Conservation (phyloP, 257 asterid species). For the Cordia subcordata region DNA sequence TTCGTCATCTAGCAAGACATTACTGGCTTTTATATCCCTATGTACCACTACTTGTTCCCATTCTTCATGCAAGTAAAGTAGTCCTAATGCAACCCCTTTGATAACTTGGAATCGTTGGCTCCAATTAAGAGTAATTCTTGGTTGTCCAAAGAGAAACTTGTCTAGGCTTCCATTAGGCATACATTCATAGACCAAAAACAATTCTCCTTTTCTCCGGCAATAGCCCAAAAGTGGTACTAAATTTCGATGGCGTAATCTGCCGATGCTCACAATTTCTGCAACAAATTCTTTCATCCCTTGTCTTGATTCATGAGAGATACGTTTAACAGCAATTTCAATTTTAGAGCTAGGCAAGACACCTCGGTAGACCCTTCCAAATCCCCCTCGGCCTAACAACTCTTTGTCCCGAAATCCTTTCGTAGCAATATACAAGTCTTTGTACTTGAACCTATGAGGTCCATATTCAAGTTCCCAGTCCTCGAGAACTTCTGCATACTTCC, state of each 20-base stretch:
- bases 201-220: constrained; percentile 62
- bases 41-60: constrained; percentile 83
- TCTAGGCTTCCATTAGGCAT: constrained; percentile 71
- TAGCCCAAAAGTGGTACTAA: constrained; percentile 75
- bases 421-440: constrained; percentile 51
- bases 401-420: constrained; percentile 56
- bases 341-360: constrained; percentile 48
- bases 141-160: constrained; percentile 33
- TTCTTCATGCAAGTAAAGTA: constrained; percentile 70
- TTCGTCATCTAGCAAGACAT: constrained; percentile 51
- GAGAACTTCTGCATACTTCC: constrained; percentile 28
- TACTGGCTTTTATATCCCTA: constrained; percentile 71
- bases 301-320: constrained; percentile 40
- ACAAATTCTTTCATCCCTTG: constrained; percentile 75
- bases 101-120: constrained; percentile 53
- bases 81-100: constrained; percentile 66
- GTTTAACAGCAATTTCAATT: constrained; percentile 57
- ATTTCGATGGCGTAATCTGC: constrained; percentile 64
- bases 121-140: constrained; percentile 43
- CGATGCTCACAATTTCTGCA: constrained; percentile 72
- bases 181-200: constrained; percentile 58
- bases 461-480: constrained; percentile 77
- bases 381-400: constrained; percentile 56
- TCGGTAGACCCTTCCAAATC: constrained; percentile 67
- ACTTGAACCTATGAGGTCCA: constrained; percentile 62